Percentiles rank a stretch among this genome's conserved stretches.
Conservation (phyloP, 176 grass and related monocot species). For the Chloris gayana region DNA sequence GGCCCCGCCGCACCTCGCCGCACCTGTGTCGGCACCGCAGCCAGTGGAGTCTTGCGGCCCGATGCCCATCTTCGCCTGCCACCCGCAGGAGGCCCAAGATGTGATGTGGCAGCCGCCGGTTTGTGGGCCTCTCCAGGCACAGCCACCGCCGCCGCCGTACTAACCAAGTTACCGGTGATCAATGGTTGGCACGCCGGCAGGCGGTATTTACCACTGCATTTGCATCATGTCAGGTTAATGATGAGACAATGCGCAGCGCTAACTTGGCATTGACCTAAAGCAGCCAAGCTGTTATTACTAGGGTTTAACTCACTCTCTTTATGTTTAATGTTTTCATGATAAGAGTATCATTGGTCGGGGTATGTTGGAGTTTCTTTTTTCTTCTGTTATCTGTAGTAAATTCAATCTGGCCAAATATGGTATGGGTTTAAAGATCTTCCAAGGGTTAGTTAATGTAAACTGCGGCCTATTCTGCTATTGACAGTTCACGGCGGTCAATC, state of each 20-base stretch:
- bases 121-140: slow-evolving; percentile 57
- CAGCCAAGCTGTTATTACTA: background rate
- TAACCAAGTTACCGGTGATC: slow-evolving; percentile 23
- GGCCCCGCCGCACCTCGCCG: slow-evolving; percentile 27
- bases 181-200: slow-evolving; percentile 16
- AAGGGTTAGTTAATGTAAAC: no score
- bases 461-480: no score
- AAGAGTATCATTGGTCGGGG: background rate
- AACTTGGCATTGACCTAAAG: slow-evolving; percentile 34
- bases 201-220: background rate
- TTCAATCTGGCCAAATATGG: slow-evolving; percentile 15
- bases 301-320: slow-evolving; percentile 41
- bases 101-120: slow-evolving; percentile 67
- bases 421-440: background rate
- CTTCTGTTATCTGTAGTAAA: background rate
- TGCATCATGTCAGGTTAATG: slow-evolving; percentile 26
- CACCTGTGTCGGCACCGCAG: slow-evolving; percentile 18
- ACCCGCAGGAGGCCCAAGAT: slow-evolving; percentile 56
- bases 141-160: slow-evolving; percentile 56
- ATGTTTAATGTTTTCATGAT: background rate
- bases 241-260: background rate
- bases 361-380: background rate
- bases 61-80: slow-evolving; percentile 63
- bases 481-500: no score
- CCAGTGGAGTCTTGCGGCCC: slow-evolving; percentile 46